phyloP scores from a whole-genome alignment of 352 stramenopile species.

The Pseudoperonospora humuli region DNA sequence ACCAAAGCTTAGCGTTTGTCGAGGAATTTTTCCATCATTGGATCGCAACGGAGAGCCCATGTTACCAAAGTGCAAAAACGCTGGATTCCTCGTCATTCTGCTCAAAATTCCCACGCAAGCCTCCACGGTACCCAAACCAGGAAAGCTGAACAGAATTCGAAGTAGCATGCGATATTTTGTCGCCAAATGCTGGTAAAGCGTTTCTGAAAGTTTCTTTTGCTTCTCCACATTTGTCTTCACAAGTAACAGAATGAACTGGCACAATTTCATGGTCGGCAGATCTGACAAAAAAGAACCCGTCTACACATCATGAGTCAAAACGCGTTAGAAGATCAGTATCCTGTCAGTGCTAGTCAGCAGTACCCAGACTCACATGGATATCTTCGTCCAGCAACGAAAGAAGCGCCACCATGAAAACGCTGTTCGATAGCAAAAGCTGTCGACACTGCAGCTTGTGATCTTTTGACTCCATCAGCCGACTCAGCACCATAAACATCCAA shows the following conservation, averaged over 20 bases:
- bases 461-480: constrained; percentile 60
- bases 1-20: constrained; percentile 49
- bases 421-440: constrained; percentile 57
- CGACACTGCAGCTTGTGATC: constrained; percentile 44
- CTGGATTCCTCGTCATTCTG: constrained; percentile 66
- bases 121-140: constrained; percentile 59
- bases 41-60: constrained; percentile 36
- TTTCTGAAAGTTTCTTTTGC: constrained; percentile 51
- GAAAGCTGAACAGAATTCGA: constrained; percentile 72
- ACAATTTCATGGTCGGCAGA: constrained; percentile 71
- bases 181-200: constrained; percentile 58
- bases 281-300: constrained; percentile 54
- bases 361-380: constrained; percentile 29
- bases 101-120: constrained; percentile 64
- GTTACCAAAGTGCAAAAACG: constrained; percentile 51
- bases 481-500: constrained; percentile 68
- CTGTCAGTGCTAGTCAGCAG: background rate
- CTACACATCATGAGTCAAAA: constrained; percentile 18
- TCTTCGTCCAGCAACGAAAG: constrained; percentile 70
- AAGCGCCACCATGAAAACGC: constrained; percentile 48
- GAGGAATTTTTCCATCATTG: constrained; percentile 37
- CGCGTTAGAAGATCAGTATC: constrained; percentile 6
- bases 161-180: constrained; percentile 73
- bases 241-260: constrained; percentile 58
- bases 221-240: constrained; percentile 60